Base-by-base conservation (phyloP, 805 yeast species). In the Grigorovia jiainica region DNA sequence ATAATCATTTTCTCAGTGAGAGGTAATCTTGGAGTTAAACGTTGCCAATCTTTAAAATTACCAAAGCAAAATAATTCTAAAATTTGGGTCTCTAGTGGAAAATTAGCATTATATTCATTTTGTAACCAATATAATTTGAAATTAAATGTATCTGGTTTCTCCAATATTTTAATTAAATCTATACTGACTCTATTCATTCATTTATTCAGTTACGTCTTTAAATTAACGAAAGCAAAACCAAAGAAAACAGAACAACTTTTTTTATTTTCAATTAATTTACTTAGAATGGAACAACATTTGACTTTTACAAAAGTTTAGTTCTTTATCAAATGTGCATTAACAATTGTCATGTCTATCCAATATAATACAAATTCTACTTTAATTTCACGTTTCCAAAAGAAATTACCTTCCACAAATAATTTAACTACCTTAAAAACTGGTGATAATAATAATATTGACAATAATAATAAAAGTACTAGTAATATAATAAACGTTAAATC, bases 41-140 rank as follows among this genome's bases (percentile, higher is more conserved):
- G 15, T 27, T 27, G 31, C 31, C 31, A 34, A 40, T 58, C 58
- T 5, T 43, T 36, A 3, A 58, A 36, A 5, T 48, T 47, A 7
- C 63, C 63, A 45, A 59, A 60, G 21, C 57, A 40, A 38, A 53
- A 57, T 11, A 59, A 38, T 33, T 58, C 64, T 18, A 57, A 42
- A 11, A 55, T 10, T 16, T 41, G n/a, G 13, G 36, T 36, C 17
- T 45, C 47, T 10, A 39, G 32, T 2, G 15, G 35, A 20, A 38
- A 40, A 1, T 23, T 20, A 7, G 51, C 42, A 3, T 39, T 35
- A n/a, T n/a, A n/a, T n/a, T n/a, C n/a, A n/a, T n/a, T n/a, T n/a
- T n/a, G n/a, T 5, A 55, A 33, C 65, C 65, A 60, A 19, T 46
- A 37, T 13, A 47, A 41, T 38, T 58, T 59, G 43, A 50, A 60